Conservation (phyloP, 106 monocot genomes). For the Dioscorea alata region DNA sequence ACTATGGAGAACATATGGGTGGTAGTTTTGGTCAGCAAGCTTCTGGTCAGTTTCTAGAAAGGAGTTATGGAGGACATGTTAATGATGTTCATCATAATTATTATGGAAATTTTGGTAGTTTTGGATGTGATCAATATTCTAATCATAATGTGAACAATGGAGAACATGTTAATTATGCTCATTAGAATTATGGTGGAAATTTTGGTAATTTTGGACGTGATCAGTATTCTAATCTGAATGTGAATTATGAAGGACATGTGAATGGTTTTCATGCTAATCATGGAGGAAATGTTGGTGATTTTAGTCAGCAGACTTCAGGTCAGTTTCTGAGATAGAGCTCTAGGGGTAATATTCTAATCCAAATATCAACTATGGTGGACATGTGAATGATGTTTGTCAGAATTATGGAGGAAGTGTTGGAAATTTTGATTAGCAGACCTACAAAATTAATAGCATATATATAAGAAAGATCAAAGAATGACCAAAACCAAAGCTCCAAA, state of each 20-base stretch:
- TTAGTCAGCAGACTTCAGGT: no score
- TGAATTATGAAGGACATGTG: neutral
- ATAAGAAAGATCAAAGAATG: no score
- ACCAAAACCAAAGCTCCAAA: no score
- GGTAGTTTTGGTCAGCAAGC: no score
- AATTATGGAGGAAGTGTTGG: neutral
- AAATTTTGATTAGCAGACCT: neutral
- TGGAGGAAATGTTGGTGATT: neutral
- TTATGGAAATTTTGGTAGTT: neutral
- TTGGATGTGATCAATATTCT: neutral
- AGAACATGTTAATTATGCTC: neutral
- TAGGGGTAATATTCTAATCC: neutral
- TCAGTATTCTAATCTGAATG: neutral
- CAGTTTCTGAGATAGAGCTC: no score
- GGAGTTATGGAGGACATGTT: neutral
- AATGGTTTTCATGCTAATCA: neutral
- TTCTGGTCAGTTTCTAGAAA: no score
- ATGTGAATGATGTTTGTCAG: neutral
- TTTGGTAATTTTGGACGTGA: neutral
- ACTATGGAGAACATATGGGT: no score
- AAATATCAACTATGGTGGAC: neutral
- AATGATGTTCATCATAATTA: neutral
- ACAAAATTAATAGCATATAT: no score
- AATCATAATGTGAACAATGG: neutral
- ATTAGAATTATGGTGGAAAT: neutral